Evolutionary conservation across 768 basidiomycete species (phyloP).

Genomic region (Suillus fuscotomentosus): DNA sequence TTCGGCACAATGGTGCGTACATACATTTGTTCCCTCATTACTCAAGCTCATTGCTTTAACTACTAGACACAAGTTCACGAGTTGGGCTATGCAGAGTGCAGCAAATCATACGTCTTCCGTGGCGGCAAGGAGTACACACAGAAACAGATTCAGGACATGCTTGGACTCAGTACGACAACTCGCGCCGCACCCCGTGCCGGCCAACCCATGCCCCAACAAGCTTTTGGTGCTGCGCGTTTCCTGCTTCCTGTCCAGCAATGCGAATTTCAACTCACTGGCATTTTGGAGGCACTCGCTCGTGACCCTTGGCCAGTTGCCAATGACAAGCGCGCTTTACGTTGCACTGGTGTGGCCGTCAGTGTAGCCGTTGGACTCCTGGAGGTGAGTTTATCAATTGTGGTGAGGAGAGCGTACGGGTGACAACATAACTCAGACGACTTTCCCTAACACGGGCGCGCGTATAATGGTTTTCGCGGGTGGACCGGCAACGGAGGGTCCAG

Average conservation of each 20-base stretch:
- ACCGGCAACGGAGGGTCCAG: slow-evolving; percentile 94
- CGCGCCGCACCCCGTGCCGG: slow-evolving; percentile 87
- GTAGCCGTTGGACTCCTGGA: slow-evolving; percentile 93
- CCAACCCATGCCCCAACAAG: slow-evolving; percentile 75
- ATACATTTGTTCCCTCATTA: neutral
- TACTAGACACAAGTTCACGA: slow-evolving; percentile 95
- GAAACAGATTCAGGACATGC: slow-evolving; percentile 99
- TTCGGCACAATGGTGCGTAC: slow-evolving; percentile 62
- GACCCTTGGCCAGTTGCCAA: slow-evolving; percentile 98
- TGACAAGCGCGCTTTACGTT: slow-evolving; percentile 89
- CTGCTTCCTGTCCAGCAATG: slow-evolving; percentile 87
- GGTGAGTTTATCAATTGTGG: slow-evolving; percentile 35
- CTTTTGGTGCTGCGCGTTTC: slow-evolving; percentile 88
- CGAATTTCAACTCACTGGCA: slow-evolving; percentile 94
- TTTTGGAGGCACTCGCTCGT: slow-evolving; percentile 81
- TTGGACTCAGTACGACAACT: slow-evolving; percentile 64
- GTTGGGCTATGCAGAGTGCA: slow-evolving; percentile 93
- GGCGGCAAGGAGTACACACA: slow-evolving; percentile 95
- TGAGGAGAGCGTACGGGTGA: neutral
- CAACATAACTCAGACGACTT: slow-evolving; percentile 56
- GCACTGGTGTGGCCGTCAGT: slow-evolving; percentile 92
- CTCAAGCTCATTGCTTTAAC: neutral
- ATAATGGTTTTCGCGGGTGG: slow-evolving; percentile 97
- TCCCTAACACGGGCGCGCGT: slow-evolving; percentile 92
- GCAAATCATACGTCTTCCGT: slow-evolving; percentile 98